These are phyloP conservation scores for Schizopora paradoxa DNA, from an alignment of 1,284 basidiomycete genomes.

Conservation along the genomic window DNA sequence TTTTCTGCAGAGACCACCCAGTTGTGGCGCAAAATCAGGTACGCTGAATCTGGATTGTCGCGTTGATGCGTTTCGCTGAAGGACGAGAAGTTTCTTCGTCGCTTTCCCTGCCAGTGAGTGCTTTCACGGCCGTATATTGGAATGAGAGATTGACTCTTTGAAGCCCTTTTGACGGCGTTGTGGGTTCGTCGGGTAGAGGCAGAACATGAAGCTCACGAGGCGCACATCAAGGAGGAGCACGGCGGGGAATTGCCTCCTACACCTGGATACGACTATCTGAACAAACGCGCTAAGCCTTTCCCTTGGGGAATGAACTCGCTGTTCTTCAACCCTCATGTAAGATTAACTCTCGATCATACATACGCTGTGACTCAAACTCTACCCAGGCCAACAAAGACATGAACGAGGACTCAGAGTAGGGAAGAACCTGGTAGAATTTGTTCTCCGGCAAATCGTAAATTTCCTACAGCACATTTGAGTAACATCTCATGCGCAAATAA, in stretches of 20 bases:
- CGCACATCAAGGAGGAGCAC: constrained; percentile 71
- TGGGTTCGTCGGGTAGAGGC: constrained; percentile 75
- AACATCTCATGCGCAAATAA: too few species aligned
- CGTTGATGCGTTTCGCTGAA: constrained; percentile 1
- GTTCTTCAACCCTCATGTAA: constrained; percentile 73
- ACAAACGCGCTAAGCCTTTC: constrained; percentile 69
- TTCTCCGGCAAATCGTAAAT: too few species aligned
- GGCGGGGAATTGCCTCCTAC: constrained; percentile 67
- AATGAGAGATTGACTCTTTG: constrained; percentile 14
- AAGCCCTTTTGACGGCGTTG: constrained; percentile 57
- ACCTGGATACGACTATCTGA: constrained; percentile 72
- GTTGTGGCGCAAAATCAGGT: constrained; percentile 86
- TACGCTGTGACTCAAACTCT: background rate
- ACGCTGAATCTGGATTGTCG: constrained; percentile 20
- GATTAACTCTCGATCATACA: constrained; percentile 20
- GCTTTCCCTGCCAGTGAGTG: constrained; percentile 68
- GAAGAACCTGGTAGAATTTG: too few species aligned
- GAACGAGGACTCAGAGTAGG: constrained; percentile 3
- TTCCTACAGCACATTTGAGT: too few species aligned
- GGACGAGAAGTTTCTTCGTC: constrained; percentile 56
- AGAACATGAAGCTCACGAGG: constrained; percentile 68
- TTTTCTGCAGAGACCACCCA: constrained; percentile 58
- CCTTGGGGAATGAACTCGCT: constrained; percentile 79
- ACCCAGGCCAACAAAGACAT: constrained; percentile 15
- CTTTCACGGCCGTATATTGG: constrained; percentile 7